These are phyloP conservation scores for Populus hybrid DNA, from an alignment of 441 rosid species.

Conservation along the genomic window DNA sequence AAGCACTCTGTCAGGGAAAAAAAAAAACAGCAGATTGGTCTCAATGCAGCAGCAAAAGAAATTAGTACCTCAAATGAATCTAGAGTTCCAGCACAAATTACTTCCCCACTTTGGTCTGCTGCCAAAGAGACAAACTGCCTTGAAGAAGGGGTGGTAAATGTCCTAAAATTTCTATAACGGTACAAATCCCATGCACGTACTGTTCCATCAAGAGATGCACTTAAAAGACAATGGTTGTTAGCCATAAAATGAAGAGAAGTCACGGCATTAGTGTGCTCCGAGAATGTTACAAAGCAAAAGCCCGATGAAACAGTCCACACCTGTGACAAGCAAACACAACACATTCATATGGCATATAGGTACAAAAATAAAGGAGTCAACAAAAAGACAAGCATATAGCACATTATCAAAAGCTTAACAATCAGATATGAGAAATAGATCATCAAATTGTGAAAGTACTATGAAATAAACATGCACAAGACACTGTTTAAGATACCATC, in stretches of 20 bases:
- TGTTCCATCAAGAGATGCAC: constrained; percentile 96
- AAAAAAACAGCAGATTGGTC: constrained; percentile 11
- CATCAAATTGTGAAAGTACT: background rate
- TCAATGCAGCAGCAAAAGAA: background rate
- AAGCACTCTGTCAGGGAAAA: constrained; percentile 4
- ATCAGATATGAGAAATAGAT: background rate
- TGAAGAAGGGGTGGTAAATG: constrained; percentile 88
- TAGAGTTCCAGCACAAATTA: constrained; percentile 94
- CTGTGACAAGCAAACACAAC: constrained; percentile 37
- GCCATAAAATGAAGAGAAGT: constrained; percentile 96
- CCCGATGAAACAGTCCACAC: constrained; percentile 97
- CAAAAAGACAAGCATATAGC: background rate
- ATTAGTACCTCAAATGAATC: constrained; percentile 87
- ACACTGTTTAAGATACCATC: background rate
- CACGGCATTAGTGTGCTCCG: constrained; percentile 93
- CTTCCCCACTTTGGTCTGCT: constrained; percentile 92
- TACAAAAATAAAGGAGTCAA: background rate
- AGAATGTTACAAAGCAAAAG: constrained; percentile 91
- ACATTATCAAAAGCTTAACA: background rate
- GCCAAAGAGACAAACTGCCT: constrained; percentile 95
- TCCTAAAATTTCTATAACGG: constrained; percentile 91
- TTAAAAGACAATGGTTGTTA: constrained; percentile 83
- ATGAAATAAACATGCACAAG: background rate
- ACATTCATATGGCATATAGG: constrained; percentile 9
- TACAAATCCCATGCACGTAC: constrained; percentile 99